phyloP scores from a whole-genome alignment of 306 rosid genomes.

The Gastrolobium bilobum region DNA sequence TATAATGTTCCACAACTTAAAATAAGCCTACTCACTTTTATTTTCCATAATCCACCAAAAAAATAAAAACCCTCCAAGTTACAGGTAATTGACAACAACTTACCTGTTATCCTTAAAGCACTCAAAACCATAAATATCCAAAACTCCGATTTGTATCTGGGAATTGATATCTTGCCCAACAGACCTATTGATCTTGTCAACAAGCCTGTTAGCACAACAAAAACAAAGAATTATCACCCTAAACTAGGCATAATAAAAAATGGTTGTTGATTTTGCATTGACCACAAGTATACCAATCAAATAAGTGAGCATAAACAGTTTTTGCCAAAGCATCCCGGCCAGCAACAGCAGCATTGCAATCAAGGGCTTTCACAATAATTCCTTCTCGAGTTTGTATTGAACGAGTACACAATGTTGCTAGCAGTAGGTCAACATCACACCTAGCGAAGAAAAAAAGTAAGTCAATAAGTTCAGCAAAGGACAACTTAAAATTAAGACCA shows the following conservation, averaged over 20 bases:
- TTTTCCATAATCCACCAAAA: conserved; percentile 15
- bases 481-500: conserved; percentile 24
- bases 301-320: conserved; percentile 89
- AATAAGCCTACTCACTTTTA: conserved; percentile 21
- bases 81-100: conserved; percentile 44
- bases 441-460: conserved; percentile 53
- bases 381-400: conserved; percentile 97
- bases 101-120: conserved; percentile 98
- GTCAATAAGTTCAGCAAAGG: conserved; percentile 18
- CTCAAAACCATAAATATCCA: conserved; percentile 98
- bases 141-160: conserved; percentile 80
- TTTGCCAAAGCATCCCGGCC: conserved; percentile 95
- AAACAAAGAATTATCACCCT: conserved; percentile 16
- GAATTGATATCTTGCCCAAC: conserved; percentile 95
- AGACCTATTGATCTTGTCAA: conserved; percentile 88
- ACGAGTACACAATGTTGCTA: conserved; percentile 84
- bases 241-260: conserved; percentile 27
- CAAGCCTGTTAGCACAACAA: conserved; percentile 79
- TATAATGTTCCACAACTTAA: conserved; percentile 25
- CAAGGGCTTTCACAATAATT: conserved; percentile 87
- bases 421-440: conserved; percentile 81
- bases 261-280: conserved; percentile 6
- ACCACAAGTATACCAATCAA: conserved; percentile 80
- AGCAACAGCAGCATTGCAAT: conserved; percentile 88
- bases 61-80: background rate